Conservation (phyloP, 192 early-diverging fungal species). For the Lunasporangiospora selenospora region DNA sequence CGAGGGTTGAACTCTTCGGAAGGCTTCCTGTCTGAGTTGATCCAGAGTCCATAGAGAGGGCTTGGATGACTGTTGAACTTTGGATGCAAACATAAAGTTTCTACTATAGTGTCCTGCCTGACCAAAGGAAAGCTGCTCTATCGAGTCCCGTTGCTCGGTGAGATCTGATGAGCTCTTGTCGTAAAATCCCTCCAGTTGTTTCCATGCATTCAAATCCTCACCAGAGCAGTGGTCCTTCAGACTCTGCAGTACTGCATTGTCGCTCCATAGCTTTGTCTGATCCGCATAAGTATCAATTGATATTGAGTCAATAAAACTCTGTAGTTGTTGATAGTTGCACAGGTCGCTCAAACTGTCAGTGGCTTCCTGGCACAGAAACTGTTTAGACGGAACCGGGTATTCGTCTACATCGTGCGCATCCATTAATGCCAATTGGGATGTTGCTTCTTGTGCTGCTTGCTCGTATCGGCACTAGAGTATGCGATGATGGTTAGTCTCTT, state of each 20-base stretch:
- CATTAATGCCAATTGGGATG: slow-evolving; percentile 1
- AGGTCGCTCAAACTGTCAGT: slow-evolving; percentile 25
- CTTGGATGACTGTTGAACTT: slow-evolving; percentile 16
- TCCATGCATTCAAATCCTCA: slow-evolving; percentile 23
- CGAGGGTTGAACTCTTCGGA: slow-evolving; percentile 2
- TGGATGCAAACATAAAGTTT: slow-evolving; percentile 31
- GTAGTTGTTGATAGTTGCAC: slow-evolving; percentile 33
- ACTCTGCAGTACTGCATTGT: slow-evolving; percentile 10
- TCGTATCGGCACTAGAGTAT: slow-evolving; percentile 29
- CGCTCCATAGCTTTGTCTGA: slow-evolving; percentile 29
- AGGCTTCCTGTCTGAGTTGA: slow-evolving; percentile 14
- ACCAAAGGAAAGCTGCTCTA: slow-evolving; percentile 6
- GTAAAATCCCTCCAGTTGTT: slow-evolving; percentile 23
- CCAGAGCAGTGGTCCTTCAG: slow-evolving; percentile 18
- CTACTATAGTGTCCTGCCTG: slow-evolving; percentile 3
- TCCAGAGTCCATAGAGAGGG: not conserved
- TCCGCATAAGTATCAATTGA: slow-evolving; percentile 14
- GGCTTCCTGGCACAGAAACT: slow-evolving; percentile 29
- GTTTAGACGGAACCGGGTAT: slow-evolving; percentile 7
- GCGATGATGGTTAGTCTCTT: too few species aligned
- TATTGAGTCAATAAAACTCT: slow-evolving; percentile 28
- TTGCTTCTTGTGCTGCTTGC: slow-evolving; percentile 22
- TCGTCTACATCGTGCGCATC: not conserved
- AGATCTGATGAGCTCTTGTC: too few species aligned
- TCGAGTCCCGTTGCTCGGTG: not conserved